These are phyloP conservation scores for Glycine latifolia DNA, from an alignment of 306 rosid species.

Conservation along the genomic window DNA sequence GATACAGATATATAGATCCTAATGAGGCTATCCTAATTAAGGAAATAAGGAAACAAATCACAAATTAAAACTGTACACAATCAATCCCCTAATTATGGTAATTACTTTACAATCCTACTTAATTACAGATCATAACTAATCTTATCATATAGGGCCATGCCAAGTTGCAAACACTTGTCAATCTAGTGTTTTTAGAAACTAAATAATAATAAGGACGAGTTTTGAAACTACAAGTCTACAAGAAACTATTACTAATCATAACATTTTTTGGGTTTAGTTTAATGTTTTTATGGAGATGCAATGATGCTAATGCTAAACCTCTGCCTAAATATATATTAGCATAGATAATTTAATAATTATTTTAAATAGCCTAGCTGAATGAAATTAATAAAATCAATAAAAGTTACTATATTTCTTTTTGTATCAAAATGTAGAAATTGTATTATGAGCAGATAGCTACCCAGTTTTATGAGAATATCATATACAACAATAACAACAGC, in stretches of 20 bases:
- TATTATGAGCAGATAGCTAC: not conserved
- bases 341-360: constrained; percentile 23
- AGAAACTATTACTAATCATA: not conserved
- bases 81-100: not conserved
- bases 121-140: not conserved
- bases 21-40: not conserved
- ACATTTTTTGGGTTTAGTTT: not conserved
- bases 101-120: not conserved
- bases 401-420: not conserved
- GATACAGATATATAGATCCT: not conserved
- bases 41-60: constrained; percentile 1
- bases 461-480: constrained; percentile 15
- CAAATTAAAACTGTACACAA: not conserved
- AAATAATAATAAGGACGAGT: too few relatives aligned
- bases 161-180: not conserved
- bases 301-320: constrained; percentile 27
- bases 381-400: not conserved
- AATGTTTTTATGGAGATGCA: constrained; percentile 13
- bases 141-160: not conserved
- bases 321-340: not conserved
- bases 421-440: not conserved
- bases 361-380: constrained; percentile 21
- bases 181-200: too few relatives aligned
- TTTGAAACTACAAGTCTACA: not conserved
- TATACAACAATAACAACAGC: constrained; percentile 10